phyloP scores from a whole-genome alignment of 1,284 basidiomycete species.

The Vanrija pseudolonga region DNA sequence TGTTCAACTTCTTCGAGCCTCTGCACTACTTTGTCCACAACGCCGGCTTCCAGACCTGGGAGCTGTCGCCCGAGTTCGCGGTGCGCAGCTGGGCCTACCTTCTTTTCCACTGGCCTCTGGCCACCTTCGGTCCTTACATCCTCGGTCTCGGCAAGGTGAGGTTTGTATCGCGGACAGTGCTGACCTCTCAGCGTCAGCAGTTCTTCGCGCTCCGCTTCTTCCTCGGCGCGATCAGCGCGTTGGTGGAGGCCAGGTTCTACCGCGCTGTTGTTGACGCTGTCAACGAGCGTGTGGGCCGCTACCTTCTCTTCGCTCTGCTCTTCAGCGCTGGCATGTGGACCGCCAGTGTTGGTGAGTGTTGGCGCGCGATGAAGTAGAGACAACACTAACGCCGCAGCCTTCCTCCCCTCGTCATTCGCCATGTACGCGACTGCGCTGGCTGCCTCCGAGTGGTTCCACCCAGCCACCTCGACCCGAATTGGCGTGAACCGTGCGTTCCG shows the following conservation, averaged over 20 bases:
- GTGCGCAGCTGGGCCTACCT: slow-evolving; percentile 94
- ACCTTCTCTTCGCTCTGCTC: slow-evolving; percentile 78
- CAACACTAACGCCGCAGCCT: slow-evolving; percentile 56
- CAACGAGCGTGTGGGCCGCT: slow-evolving; percentile 84
- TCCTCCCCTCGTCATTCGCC: slow-evolving; percentile 89
- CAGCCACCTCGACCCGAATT: slow-evolving; percentile 57
- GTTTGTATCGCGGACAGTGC: no score
- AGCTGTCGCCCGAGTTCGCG: slow-evolving; percentile 82
- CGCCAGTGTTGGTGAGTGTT: slow-evolving; percentile 66
- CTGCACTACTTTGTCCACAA: slow-evolving; percentile 82
- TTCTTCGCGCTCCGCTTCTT: slow-evolving; percentile 86
- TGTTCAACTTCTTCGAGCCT: slow-evolving; percentile 99
- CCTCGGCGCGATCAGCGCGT: slow-evolving; percentile 68
- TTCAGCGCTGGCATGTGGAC: slow-evolving; percentile 92
- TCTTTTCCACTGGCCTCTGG: slow-evolving; percentile 60
- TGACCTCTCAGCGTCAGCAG: slow-evolving; percentile 9
- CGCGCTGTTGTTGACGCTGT: slow-evolving; percentile 74
- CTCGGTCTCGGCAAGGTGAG: slow-evolving; percentile 46
- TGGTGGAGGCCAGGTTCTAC: slow-evolving; percentile 82
- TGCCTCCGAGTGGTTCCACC: slow-evolving; percentile 69
- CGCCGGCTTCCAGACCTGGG: slow-evolving; percentile 96
- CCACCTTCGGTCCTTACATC: slow-evolving; percentile 41
- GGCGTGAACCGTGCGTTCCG: slow-evolving; percentile 56
- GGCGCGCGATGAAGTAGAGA: background rate
- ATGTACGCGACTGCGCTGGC: slow-evolving; percentile 88